phyloP scores from a whole-genome alignment of 2,329 filamentous ascomycete genomes.

The Chaetomium olivaceum region DNA sequence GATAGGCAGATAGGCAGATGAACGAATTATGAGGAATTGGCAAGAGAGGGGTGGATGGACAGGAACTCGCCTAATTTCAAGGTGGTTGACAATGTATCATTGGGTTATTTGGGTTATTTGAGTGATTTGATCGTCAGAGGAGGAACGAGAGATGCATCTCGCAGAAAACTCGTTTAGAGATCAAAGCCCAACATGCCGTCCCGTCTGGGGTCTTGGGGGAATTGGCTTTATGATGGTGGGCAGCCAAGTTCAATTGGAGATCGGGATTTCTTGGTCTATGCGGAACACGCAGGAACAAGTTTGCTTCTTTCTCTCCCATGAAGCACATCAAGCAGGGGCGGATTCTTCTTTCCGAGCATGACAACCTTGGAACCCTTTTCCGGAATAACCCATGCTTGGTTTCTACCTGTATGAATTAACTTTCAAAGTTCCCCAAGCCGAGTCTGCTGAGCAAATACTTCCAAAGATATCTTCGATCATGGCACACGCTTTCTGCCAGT shows the following conservation, averaged over 20 bases:
- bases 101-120: not conserved
- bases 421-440: too few relatives aligned
- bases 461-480: not conserved
- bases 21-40: not conserved
- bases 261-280: not conserved
- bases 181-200: not conserved
- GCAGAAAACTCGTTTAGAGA: not conserved
- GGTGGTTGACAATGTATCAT: not conserved
- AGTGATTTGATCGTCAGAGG: not conserved
- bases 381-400: not conserved
- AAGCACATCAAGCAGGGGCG: not conserved
- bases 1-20: not conserved
- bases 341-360: not conserved
- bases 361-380: not conserved
- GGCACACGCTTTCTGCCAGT: not conserved
- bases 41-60: not conserved
- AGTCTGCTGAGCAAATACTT: not conserved
- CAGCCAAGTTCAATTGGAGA: not conserved
- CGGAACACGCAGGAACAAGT: not conserved
- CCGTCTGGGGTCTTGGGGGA: not conserved
- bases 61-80: not conserved
- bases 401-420: not conserved
- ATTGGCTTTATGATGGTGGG: not conserved
- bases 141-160: not conserved
- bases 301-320: not conserved